Evolutionary conservation across 164 flowering plant species (phyloP).

Genomic region (Liquidambar formosana): DNA sequence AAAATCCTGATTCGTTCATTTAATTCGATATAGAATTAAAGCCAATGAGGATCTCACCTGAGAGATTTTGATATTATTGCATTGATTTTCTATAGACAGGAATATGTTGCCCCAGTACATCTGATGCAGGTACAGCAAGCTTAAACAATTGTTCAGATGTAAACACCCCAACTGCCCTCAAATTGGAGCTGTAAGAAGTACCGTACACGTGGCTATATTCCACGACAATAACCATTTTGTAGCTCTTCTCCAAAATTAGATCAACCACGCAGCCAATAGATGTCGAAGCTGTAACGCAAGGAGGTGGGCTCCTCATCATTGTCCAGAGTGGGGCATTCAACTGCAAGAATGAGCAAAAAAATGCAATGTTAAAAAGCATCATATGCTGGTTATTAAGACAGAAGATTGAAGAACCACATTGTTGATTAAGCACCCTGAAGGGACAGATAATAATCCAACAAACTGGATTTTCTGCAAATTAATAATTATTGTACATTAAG

Average conservation of each 20-base stretch:
- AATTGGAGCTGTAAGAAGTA: slow-evolving; percentile 34
- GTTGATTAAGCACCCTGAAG: background rate
- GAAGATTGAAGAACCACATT: too few relatives aligned
- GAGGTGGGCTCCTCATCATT: slow-evolving; percentile 72
- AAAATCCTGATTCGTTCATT: too few relatives aligned
- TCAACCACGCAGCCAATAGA: slow-evolving; percentile 58
- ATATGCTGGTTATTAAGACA: background rate
- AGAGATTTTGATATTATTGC: too few relatives aligned
- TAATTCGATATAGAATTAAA: too few relatives aligned
- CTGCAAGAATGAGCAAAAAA: slow-evolving; percentile 30
- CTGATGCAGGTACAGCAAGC: slow-evolving; percentile 28
- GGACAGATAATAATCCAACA: too few relatives aligned
- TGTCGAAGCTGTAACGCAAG: slow-evolving; percentile 53
- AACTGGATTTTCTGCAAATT: too few relatives aligned
- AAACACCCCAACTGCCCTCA: slow-evolving; percentile 62
- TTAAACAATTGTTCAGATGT: slow-evolving; percentile 42
- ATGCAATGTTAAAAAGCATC: background rate
- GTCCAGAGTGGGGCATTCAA: slow-evolving; percentile 52
- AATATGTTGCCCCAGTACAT: background rate
- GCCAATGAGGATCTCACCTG: too few relatives aligned
- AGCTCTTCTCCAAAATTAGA: slow-evolving; percentile 58
- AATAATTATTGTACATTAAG: too few relatives aligned
- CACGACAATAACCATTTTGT: slow-evolving; percentile 64
- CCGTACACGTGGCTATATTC: slow-evolving; percentile 32
- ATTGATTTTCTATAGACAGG: too few relatives aligned